Percentiles rank a stretch among this genome's conserved stretches.
Evolutionary conservation across 2,329 filamentous ascomycete genomes (phyloP).

Genomic region (Didymellaceae sp.): DNA sequence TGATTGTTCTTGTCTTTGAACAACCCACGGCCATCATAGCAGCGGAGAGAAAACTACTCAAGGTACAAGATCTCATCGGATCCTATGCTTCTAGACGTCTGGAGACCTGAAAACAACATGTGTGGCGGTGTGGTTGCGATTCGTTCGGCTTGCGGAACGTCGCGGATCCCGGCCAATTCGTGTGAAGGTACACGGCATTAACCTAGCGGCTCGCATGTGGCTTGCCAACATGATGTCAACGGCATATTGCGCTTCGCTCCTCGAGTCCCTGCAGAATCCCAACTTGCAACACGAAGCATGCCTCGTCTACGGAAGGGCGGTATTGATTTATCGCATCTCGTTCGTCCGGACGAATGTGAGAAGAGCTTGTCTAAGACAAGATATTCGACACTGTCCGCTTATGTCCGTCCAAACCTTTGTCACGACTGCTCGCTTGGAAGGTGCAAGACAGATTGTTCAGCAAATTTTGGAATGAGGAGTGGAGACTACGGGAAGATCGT

Average conservation of each 20-base stretch:
- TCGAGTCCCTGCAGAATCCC: too few species aligned
- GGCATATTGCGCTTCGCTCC: too few species aligned
- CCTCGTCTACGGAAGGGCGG: background rate
- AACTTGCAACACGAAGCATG: background rate
- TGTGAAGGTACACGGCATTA: background rate
- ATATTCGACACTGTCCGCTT: constrained; percentile 2
- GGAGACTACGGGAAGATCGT: constrained; percentile 19
- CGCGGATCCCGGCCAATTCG: constrained; percentile 13
- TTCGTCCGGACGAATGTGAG: background rate
- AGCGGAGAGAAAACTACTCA: constrained; percentile 35
- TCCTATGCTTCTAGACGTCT: constrained; percentile 6
- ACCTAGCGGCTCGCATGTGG: background rate
- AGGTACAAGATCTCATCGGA: constrained; percentile 36
- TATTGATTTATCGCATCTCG: background rate
- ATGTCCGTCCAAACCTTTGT: constrained; percentile 12
- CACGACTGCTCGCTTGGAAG: background rate
- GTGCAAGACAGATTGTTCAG: constrained; percentile 1
- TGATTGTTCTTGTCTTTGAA: constrained; percentile 36
- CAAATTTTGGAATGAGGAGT: constrained; percentile 17
- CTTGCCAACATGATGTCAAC: constrained; percentile 4
- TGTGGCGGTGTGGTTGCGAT: background rate
- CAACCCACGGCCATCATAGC: constrained; percentile 34
- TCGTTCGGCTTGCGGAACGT: constrained; percentile 17
- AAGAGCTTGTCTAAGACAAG: background rate
- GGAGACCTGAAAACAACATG: background rate